Conservation (phyloP, 768 basidiomycete species). For the Lentinula lateritia region DNA sequence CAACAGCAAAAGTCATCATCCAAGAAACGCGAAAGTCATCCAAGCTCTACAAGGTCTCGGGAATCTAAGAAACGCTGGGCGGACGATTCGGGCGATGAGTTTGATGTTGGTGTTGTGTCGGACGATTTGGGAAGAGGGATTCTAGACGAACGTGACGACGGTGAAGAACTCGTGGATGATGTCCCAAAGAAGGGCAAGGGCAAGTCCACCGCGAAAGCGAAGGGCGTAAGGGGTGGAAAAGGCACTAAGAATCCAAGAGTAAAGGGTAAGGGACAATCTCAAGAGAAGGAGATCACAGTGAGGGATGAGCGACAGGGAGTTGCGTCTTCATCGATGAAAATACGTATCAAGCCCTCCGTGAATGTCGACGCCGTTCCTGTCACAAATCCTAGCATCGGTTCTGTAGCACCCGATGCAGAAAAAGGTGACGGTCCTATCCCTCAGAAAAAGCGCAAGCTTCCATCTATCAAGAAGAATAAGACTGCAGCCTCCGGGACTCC, state of each 20-base stretch:
- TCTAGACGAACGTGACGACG: slow-evolving; percentile 25
- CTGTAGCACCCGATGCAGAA: slow-evolving; percentile 3
- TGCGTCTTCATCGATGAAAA: background rate
- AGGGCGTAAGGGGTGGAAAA: slow-evolving; percentile 19
- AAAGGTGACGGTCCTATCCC: slow-evolving; percentile 19
- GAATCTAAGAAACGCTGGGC: background rate
- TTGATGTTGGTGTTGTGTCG: slow-evolving; percentile 5
- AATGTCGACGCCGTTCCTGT: background rate
- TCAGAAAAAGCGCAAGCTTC: slow-evolving; percentile 50
- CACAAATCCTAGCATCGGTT: background rate
- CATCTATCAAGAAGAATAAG: slow-evolving; percentile 67
- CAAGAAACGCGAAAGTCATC: background rate
- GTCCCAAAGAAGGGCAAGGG: slow-evolving; percentile 16
- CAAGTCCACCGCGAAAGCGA: slow-evolving; percentile 17
- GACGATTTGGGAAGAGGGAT: slow-evolving; percentile 11
- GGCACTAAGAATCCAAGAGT: slow-evolving; percentile 12
- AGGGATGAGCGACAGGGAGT: slow-evolving; percentile 35
- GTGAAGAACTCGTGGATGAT: slow-evolving; percentile 19
- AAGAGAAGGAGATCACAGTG: slow-evolving; percentile 29
- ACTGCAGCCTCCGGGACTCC: slow-evolving; percentile 17
- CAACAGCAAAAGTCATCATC: background rate
- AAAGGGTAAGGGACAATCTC: slow-evolving; percentile 25
- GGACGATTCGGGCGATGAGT: slow-evolving; percentile 14
- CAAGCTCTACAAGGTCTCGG: background rate
- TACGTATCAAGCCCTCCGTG: background rate